Evolutionary conservation across 345 rosid species (phyloP).

Genomic region (Lepidium didymum): DNA sequence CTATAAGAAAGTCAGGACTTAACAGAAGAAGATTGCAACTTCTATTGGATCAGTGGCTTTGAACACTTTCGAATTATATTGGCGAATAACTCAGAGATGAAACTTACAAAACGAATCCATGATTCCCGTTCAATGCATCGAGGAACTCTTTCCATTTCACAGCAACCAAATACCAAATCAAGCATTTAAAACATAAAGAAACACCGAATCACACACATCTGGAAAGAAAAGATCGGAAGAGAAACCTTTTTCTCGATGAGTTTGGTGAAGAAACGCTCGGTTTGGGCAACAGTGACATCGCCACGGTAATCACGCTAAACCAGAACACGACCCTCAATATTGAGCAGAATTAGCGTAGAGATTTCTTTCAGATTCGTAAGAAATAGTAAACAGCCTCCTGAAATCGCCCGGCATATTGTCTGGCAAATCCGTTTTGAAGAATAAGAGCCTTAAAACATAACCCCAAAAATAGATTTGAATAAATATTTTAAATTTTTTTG

Average conservation of each 20-base stretch:
- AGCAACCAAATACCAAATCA: not conserved
- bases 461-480: no score
- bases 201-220: not conserved
- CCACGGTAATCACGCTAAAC: constrained; percentile 90
- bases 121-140: not conserved
- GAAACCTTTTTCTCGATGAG: constrained; percentile 74
- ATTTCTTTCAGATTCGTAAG: no score
- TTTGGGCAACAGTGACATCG: constrained; percentile 63
- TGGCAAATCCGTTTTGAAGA: no score
- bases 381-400: no score
- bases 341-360: constrained; percentile 75
- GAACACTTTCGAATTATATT: not conserved
- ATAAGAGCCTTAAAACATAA: no score
- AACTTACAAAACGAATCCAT: not conserved
- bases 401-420: no score
- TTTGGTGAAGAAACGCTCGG: constrained; percentile 83
- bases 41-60: not conserved
- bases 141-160: not conserved
- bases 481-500: no score
- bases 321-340: constrained; percentile 67
- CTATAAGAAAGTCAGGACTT: not conserved
- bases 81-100: not conserved
- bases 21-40: not conserved
- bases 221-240: not conserved
- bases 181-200: not conserved